Base-by-base conservation (phyloP, 2,329 filamentous ascomycete genomes). In the Tolypocladium sp. region DNA sequence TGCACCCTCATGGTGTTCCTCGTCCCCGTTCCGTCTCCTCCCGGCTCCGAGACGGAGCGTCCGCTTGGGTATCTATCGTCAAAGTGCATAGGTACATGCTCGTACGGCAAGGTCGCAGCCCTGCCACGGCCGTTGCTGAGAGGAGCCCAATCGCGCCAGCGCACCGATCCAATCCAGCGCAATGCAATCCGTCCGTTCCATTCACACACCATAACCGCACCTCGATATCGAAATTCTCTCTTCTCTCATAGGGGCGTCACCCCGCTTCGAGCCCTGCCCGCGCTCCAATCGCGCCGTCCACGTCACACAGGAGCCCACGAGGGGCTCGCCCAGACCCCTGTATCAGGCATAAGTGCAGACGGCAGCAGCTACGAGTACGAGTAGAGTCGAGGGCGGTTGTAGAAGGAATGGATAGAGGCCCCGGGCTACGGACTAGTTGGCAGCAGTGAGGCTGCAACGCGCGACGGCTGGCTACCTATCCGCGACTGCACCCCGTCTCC, bases 301-400 rank as follows among this genome's bases (percentile, higher is more conserved):
- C 62, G 62, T 62, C 62, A 58, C 57, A 60, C 59, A 22, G 22
- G 27, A 58, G 35, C 49, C 55, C 60, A 33, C 58, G 41, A 25
- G 37, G 44, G 37, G 25, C 46, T 49, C 15, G 46, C 37, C 37
- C n/a, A 46, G 42, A 41, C 46, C 51, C 30, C 40, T 35, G 40
- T 27, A 15, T 58, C 53, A 56, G 57, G 57, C 57, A 58, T 33
- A 40, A 52, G n/a, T 58, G 57, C 57, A 58, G 51, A n/a, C n/a
- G n/a, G n/a, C 52, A 30, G 27, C 27, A 33, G 27, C 46, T 9
- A 5, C 44, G 3, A 33, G 15, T 2, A 15, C n/a, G n/a, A n/a
- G n/a, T n/a, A n/a, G n/a, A 46, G 46, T n/a, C 27, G 17, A 9
- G 15, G 44, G 44, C 44, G 25, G n/a, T n/a, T 22, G 41, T 46